Evolutionary conservation across 768 basidiomycete genomes (phyloP).

Genomic region (Lactarius hengduanensis): DNA sequence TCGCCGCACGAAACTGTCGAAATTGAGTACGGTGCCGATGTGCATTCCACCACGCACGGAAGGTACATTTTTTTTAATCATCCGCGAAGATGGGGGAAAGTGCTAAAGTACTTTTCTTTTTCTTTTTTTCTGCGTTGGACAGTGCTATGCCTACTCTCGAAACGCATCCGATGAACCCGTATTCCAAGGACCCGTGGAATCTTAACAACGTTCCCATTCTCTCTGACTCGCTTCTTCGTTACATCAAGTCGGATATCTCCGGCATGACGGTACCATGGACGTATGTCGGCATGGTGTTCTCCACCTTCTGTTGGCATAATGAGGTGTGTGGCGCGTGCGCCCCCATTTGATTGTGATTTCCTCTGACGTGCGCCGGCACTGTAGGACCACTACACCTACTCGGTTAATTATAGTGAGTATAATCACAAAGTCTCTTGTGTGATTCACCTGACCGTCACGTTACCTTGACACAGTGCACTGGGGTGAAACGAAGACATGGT

Average conservation of each 20-base stretch:
- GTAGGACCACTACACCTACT: constrained; percentile 97
- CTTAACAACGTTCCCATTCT: constrained; percentile 96
- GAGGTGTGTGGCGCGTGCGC: constrained; percentile 50
- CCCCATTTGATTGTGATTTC: constrained; percentile 10
- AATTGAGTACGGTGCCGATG: constrained; percentile 98
- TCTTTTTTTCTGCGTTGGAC: constrained; percentile 15
- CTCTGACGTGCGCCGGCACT: constrained; percentile 1
- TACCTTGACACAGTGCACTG: constrained; percentile 72
- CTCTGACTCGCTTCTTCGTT: constrained; percentile 88
- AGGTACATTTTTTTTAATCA: constrained; percentile 57
- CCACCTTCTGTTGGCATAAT: constrained; percentile 99
- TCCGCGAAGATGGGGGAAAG: background rate
- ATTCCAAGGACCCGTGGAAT: constrained; percentile 94
- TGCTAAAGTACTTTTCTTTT: constrained; percentile 5
- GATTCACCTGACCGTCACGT: constrained; percentile 6
- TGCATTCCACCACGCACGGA: constrained; percentile 96
- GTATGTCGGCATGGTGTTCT: constrained; percentile 98
- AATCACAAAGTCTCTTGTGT: constrained; percentile 7
- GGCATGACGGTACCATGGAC: constrained; percentile 99
- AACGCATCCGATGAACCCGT: constrained; percentile 83
- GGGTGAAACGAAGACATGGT: constrained; percentile 99
- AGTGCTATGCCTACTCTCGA: constrained; percentile 97
- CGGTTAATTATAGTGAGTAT: constrained; percentile 84
- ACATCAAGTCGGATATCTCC: constrained; percentile 97
- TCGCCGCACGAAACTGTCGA: constrained; percentile 89